Percentiles rank a stretch among this genome's conserved stretches.
Evolutionary conservation across 2,329 filamentous ascomycete genomes (phyloP).

Genomic region (Metarhizium robertsii): DNA sequence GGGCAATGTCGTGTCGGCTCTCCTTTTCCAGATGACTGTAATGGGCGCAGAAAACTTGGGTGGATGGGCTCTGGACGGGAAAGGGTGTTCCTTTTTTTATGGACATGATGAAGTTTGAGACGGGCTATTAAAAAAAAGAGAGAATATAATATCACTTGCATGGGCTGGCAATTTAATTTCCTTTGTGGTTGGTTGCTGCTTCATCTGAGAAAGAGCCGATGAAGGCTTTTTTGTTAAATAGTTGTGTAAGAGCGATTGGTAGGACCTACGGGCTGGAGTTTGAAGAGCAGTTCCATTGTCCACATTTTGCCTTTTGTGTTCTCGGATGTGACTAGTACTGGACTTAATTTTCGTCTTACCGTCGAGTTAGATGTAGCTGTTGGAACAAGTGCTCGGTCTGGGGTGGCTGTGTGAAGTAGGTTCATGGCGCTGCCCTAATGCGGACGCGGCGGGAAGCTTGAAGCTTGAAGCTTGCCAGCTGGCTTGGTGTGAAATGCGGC

Average conservation of each 20-base stretch:
- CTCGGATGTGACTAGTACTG: neutral
- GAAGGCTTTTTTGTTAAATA: neutral
- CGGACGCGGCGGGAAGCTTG: neutral
- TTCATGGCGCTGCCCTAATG: neutral
- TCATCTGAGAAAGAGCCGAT: neutral
- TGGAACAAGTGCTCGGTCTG: no score
- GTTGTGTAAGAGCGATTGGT: neutral
- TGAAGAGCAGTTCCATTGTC: neutral
- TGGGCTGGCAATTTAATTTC: slow-evolving; percentile 3
- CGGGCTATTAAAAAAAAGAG: neutral
- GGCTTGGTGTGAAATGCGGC: neutral
- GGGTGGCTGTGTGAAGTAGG: neutral
- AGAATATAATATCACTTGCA: slow-evolving; percentile 2
- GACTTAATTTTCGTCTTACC: no score
- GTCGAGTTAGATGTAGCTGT: no score
- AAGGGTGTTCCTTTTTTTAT: neutral
- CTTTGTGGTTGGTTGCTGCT: slow-evolving; percentile 1
- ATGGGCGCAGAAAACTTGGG: neutral
- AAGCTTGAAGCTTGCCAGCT: no score
- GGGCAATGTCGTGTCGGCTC: neutral
- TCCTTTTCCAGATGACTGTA: neutral
- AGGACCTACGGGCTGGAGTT: neutral
- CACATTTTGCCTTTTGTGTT: neutral
- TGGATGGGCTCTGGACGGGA: neutral
- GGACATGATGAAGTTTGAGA: slow-evolving; percentile 1